These are phyloP conservation scores for Immersiporthe knoxdaviesiana DNA, from an alignment of 2,329 filamentous ascomycete species.

Conservation along the genomic window DNA sequence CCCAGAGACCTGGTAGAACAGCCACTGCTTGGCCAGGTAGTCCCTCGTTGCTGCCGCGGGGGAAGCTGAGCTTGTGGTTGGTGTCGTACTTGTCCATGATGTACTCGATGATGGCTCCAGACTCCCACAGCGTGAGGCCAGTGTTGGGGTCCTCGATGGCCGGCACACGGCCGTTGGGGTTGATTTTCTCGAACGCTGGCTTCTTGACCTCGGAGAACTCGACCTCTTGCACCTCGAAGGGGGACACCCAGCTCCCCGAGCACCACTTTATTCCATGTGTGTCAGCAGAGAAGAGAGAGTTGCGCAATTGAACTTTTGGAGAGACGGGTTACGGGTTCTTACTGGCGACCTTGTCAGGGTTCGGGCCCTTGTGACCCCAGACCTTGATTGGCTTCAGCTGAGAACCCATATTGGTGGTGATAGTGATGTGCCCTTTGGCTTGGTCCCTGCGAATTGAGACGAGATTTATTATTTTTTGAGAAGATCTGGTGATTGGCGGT, in stretches of 20 bases:
- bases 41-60: conserved; percentile 39
- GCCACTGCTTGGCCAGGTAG: conserved; percentile 45
- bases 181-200: conserved; percentile 12
- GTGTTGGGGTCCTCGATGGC: conserved; percentile 44
- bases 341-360: conserved; percentile 38
- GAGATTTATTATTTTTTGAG: neutral
- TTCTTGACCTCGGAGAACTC: conserved; percentile 25
- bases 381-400: conserved; percentile 38
- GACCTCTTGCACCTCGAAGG: conserved; percentile 35
- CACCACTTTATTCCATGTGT: conserved; percentile 29
- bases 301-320: too few relatives aligned
- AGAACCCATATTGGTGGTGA: conserved; percentile 20
- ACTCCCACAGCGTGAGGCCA: conserved; percentile 52
- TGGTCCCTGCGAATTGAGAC: neutral
- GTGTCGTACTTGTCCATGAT: conserved; percentile 50
- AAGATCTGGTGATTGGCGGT: neutral
- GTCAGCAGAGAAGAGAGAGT: too few relatives aligned
- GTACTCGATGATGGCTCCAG: conserved; percentile 54
- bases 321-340: neutral
- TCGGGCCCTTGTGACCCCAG: conserved; percentile 36
- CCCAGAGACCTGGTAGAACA: conserved; percentile 47
- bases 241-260: conserved; percentile 38
- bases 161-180: conserved; percentile 24
- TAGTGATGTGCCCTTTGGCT: neutral
- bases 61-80: conserved; percentile 45